phyloP scores from a whole-genome alignment of 805 yeast species.

The Candida bentonensis region DNA sequence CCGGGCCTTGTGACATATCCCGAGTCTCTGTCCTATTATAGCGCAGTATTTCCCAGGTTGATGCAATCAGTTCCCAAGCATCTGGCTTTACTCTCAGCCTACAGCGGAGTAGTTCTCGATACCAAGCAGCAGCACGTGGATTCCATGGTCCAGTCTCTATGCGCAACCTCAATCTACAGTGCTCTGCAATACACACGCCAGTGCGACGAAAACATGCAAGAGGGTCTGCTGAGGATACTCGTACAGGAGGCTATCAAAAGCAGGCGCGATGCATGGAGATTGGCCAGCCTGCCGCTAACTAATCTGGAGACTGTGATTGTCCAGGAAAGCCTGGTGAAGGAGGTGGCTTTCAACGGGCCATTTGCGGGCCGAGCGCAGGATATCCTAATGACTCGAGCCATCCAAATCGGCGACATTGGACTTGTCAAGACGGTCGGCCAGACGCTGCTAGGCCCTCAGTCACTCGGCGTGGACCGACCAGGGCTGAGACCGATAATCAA shows the following conservation, averaged over 20 bases:
- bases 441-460: slow-evolving; percentile 2
- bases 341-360: slow-evolving; percentile 2
- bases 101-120: slow-evolving; percentile 4
- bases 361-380: slow-evolving; percentile 8
- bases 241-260: slow-evolving; percentile 3
- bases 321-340: slow-evolving; percentile 4
- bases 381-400: slow-evolving; percentile 8
- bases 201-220: slow-evolving; percentile 3
- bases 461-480: not conserved
- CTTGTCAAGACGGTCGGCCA: slow-evolving; percentile 4
- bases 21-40: slow-evolving; percentile 6
- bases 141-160: slow-evolving; percentile 7
- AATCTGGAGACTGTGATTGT: slow-evolving; percentile 6
- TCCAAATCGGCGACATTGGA: slow-evolving; percentile 9
- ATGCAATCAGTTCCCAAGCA: not conserved
- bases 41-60: slow-evolving; percentile 4
- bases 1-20: slow-evolving; percentile 9
- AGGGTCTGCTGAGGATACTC: slow-evolving; percentile 4
- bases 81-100: slow-evolving; percentile 5
- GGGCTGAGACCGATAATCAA: not conserved
- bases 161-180: slow-evolving; percentile 5
- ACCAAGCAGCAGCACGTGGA: slow-evolving; percentile 5
- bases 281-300: slow-evolving; percentile 10
- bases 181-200: slow-evolving; percentile 9
- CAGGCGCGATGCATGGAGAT: slow-evolving; percentile 9